phyloP scores from a whole-genome alignment of 768 basidiomycete genomes.

The Boletus rubroflammeus region DNA sequence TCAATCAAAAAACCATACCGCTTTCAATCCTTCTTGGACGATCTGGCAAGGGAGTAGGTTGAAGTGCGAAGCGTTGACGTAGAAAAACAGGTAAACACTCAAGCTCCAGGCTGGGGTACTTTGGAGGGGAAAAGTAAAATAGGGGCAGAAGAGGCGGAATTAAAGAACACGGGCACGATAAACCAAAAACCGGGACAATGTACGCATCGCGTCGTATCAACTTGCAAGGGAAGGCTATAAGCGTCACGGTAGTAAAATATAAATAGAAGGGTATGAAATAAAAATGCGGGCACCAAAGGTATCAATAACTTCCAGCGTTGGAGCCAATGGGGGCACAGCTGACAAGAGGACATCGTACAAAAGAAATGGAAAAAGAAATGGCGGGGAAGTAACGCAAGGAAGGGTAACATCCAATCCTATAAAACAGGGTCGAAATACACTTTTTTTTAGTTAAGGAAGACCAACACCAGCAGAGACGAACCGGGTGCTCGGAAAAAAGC shows the following conservation, averaged over 20 bases:
- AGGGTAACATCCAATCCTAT: constrained; percentile 2
- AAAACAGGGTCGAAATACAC: constrained; percentile 15
- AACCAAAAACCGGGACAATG: neutral
- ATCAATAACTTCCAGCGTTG: constrained; percentile 16
- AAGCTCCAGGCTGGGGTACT: constrained; percentile 18
- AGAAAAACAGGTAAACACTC: constrained; percentile 15
- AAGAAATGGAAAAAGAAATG: neutral
- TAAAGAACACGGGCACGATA: neutral
- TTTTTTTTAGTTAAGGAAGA: constrained; percentile 7
- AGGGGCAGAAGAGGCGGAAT: neutral
- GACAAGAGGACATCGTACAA: constrained; percentile 5
- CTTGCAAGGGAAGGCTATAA: neutral
- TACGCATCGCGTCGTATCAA: neutral
- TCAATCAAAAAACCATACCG: neutral
- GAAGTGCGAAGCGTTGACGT: constrained; percentile 1
- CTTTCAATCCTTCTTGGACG: neutral
- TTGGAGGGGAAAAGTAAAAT: neutral
- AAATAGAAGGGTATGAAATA: constrained; percentile 18
- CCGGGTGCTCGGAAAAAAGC: neutral
- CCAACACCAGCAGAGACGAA: neutral
- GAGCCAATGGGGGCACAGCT: neutral
- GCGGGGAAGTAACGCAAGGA: neutral
- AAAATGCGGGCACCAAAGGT: constrained; percentile 14
- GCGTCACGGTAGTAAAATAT: neutral
- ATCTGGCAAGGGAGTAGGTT: neutral